Evolutionary conservation across 345 rosid species (phyloP), one percentile per base, ranked within the genome.

Genomic region (Melaleuca alternifolia): DNA sequence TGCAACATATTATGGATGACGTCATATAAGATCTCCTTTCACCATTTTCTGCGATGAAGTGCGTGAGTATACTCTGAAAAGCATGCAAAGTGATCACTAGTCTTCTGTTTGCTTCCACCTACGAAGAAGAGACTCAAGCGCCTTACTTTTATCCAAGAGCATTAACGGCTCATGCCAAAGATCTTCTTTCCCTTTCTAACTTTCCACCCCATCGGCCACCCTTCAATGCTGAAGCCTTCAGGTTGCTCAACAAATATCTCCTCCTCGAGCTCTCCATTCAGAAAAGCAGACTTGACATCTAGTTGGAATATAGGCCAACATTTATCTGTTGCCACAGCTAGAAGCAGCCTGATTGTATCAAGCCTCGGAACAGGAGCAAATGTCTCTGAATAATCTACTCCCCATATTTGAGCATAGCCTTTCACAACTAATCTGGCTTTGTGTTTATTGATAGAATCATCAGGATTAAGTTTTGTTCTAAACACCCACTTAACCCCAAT

Each of bases 261-360:
- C 5, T 87, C 86, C 10, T 26, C 3, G 12, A 87, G 33, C 6
- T 10, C 18, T 2, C 89, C 86, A 76, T 85, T 87, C 0, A 87
- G 9, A 16, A 88, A 88, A 9, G 86, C 84, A 0, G 86, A 84
- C 14, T 84, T 84, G 20, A 87, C 88, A 52, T 87, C 89, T 11
- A 87, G 6, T 21, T 87, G 86, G 20, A 6, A 53, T 6, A 87
- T 23, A 21, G 61, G 84, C 41, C 41, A 41, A 2, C 84, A 83
- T 10, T 54, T 87, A 44, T 85, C 57, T 26, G 87, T 81, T 20
- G 84, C 85, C 8, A 87, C 7, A 12, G 82, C 77, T 4, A 87
- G 15, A 3, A 85, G 20, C 24, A 85, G 3, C 11, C 54, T 50
- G 6, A 88, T 75, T 5, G 86, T 87, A 20, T 87, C 84, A 2